Conservation (phyloP, 2,329 filamentous ascomycete species). For the Elsinoe perseae region DNA sequence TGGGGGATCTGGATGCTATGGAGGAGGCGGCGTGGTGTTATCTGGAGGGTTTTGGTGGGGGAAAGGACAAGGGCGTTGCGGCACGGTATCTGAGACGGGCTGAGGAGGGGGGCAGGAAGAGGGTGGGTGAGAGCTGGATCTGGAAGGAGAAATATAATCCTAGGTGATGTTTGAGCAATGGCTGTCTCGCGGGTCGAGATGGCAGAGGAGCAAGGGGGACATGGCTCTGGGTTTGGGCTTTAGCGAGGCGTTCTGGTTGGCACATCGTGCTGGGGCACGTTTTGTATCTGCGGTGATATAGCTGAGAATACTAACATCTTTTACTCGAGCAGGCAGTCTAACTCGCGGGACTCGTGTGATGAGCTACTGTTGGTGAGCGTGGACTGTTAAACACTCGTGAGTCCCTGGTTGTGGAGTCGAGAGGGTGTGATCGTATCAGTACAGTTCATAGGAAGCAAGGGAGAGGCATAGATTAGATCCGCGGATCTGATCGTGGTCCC, state of each 20-base stretch:
- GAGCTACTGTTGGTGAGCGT: no score
- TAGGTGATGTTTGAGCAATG: not conserved
- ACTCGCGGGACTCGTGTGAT: no score
- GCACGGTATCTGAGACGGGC: slow-evolving; percentile 89
- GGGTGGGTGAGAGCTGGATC: slow-evolving; percentile 92
- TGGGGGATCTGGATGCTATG: slow-evolving; percentile 96
- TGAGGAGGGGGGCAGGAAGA: slow-evolving; percentile 82
- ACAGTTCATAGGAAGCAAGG: no score
- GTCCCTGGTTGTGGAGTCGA: no score
- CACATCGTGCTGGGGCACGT: no score
- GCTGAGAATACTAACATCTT: no score
- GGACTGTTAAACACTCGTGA: no score
- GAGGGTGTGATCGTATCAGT: no score
- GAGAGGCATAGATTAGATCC: no score
- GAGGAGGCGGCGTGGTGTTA: slow-evolving; percentile 96
- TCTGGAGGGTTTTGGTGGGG: slow-evolving; percentile 90
- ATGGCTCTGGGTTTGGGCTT: not conserved
- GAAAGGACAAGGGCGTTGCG: slow-evolving; percentile 88
- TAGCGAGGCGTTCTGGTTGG: slow-evolving; percentile 12
- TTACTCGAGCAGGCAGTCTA: no score
- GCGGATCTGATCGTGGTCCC: no score
- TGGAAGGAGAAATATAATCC: slow-evolving; percentile 88
- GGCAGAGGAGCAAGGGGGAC: not conserved
- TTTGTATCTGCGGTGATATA: no score
- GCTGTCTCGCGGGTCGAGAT: not conserved